Percentiles rank a stretch among this genome's conserved stretches.
phyloP scores from a whole-genome alignment of 345 rosid species.

The Citrus maxima region DNA sequence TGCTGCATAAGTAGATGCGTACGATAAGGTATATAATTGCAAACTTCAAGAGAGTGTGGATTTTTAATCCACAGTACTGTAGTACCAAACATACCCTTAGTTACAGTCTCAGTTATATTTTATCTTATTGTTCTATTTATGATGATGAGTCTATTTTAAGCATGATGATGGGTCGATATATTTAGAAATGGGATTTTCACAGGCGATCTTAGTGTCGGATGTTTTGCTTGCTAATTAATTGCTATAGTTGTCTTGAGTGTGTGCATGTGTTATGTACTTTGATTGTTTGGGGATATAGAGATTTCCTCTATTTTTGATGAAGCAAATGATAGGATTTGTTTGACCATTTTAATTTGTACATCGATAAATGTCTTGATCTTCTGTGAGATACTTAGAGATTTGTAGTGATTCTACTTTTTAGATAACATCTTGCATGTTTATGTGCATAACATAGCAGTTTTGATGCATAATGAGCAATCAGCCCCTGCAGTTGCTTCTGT shows the following conservation, averaged over 20 bases:
- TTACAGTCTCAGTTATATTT: background rate
- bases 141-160: background rate
- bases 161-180: background rate
- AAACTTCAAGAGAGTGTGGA: background rate
- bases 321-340: background rate
- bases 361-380: background rate
- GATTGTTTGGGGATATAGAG: background rate
- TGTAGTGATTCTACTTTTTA: background rate
- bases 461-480: conserved; percentile 55
- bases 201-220: background rate
- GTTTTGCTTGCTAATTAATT: background rate
- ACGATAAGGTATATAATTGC: background rate
- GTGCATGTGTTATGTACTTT: background rate
- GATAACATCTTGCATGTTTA: background rate
- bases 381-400: background rate
- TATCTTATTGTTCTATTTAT: background rate
- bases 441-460: conserved; percentile 32
- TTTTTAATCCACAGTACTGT: too few species aligned
- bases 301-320: background rate
- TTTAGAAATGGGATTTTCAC: background rate
- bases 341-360: background rate
- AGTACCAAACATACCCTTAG: background rate
- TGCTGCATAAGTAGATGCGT: background rate
- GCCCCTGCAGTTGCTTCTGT: conserved; percentile 45
- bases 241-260: background rate